A percentile compares a stretch with the other conserved stretches of the same genome.
Evolutionary conservation across 2,329 filamentous ascomycete species (phyloP).

Genomic region (Cytospora chrysosperma): DNA sequence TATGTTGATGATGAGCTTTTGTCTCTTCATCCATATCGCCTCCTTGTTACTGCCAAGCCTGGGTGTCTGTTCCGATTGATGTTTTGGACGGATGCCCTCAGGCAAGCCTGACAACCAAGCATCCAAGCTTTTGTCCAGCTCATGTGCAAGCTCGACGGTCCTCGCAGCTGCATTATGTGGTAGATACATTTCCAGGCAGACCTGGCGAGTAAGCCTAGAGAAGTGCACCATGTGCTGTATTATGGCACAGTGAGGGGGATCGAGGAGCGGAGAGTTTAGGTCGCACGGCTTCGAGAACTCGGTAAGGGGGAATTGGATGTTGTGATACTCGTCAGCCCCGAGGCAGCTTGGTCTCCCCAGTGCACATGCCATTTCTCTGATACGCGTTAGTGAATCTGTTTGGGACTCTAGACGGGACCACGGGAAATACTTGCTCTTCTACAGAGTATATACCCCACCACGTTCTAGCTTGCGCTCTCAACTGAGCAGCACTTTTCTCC

Average conservation of each 20-base stretch:
- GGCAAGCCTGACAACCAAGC: conserved; percentile 29
- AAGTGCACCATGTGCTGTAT: conserved; percentile 32
- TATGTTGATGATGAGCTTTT: conserved; percentile 30
- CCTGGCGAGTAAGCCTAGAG: conserved; percentile 30
- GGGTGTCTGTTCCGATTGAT: conserved; percentile 18
- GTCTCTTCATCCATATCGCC: conserved; percentile 31
- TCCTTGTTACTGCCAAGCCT: conserved; percentile 27
- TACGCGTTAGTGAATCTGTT: neutral
- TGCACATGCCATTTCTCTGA: conserved; percentile 47
- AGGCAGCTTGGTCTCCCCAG: conserved; percentile 48
- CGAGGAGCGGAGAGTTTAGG: conserved; percentile 19
- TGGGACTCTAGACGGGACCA: neutral
- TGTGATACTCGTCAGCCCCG: conserved; percentile 49
- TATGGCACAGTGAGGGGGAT: conserved; percentile 31
- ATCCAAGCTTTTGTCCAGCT: conserved; percentile 29
- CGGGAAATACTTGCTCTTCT: conserved; percentile 38
- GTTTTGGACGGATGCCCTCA: conserved; percentile 27
- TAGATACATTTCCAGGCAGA: conserved; percentile 30
- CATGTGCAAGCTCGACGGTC: conserved; percentile 27
- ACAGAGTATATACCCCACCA: conserved; percentile 48
- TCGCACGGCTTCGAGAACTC: conserved; percentile 18
- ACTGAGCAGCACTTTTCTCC: conserved; percentile 35
- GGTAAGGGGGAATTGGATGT: conserved; percentile 36
- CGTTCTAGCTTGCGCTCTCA: conserved; percentile 41
- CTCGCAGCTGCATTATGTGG: conserved; percentile 25